These are phyloP conservation scores for Stromatinia cepivora DNA, from an alignment of 2,329 filamentous ascomycete species.

Conservation along the genomic window DNA sequence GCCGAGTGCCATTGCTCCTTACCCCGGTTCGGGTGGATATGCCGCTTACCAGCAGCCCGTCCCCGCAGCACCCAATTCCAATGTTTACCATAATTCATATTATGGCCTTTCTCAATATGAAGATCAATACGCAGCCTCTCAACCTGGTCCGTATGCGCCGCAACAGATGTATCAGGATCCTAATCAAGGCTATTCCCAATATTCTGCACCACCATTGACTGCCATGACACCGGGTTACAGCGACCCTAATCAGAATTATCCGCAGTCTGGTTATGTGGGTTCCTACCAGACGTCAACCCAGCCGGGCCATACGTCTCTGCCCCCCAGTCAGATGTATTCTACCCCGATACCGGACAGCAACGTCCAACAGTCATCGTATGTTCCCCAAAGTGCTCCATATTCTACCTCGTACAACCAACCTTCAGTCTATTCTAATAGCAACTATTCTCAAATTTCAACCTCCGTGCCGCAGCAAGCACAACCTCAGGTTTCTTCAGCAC, in stretches of 20 bases:
- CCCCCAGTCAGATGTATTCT: constrained; percentile 31
- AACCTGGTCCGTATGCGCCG: constrained; percentile 38
- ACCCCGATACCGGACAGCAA: constrained; percentile 27
- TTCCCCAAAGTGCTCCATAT: constrained; percentile 31
- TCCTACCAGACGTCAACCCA: constrained; percentile 31
- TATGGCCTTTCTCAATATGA: constrained; percentile 42
- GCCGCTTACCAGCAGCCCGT: constrained; percentile 38
- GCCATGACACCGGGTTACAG: constrained; percentile 30
- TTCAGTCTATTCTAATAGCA: constrained; percentile 32
- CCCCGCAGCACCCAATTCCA: constrained; percentile 31
- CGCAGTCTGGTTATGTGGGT: constrained; percentile 35
- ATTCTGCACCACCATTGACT: constrained; percentile 33
- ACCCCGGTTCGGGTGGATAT: constrained; percentile 39
- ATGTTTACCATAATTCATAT: constrained; percentile 39
- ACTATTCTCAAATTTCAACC: not conserved
- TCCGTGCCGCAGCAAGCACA: constrained; percentile 26
- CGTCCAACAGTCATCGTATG: constrained; percentile 30
- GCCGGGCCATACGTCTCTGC: constrained; percentile 29
- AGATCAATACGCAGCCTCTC: constrained; percentile 40
- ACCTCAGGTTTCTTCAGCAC: constrained; percentile 17
- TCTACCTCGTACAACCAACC: constrained; percentile 30
- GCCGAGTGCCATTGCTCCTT: constrained; percentile 40
- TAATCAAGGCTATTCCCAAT: constrained; percentile 31
- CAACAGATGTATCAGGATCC: constrained; percentile 35
- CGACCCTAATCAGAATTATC: constrained; percentile 33